Evolutionary conservation across 345 rosid species (phyloP).

Genomic region (Stellera chamaejasme): DNA sequence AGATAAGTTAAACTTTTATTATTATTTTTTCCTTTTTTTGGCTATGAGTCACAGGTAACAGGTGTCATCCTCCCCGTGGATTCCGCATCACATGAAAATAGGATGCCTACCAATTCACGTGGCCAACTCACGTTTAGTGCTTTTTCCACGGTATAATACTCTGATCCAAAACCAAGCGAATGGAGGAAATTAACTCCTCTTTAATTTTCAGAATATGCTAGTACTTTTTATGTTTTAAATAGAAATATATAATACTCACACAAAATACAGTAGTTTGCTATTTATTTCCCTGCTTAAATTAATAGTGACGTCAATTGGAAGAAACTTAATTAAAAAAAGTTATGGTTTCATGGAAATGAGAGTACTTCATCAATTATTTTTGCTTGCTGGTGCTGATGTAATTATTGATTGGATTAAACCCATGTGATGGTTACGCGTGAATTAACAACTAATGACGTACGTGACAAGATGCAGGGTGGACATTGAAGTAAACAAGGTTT

Average conservation of each 20-base stretch:
- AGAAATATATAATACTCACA: no score
- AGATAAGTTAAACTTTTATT: no score
- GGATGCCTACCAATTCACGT: slow-evolving; percentile 42
- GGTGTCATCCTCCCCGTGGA: slow-evolving; percentile 26
- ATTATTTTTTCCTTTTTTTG: neutral
- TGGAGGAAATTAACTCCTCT: no score
- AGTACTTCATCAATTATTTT: no score
- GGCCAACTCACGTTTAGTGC: slow-evolving; percentile 46
- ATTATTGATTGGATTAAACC: neutral
- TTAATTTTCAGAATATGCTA: no score
- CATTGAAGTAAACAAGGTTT: no score
- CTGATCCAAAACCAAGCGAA: no score
- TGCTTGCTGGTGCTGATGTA: neutral
- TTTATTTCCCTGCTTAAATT: no score
- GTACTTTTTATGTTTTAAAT: no score
- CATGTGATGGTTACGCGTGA: slow-evolving; percentile 1
- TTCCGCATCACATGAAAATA: slow-evolving; percentile 34
- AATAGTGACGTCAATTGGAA: no score
- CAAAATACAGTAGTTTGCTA: no score
- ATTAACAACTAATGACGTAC: slow-evolving; percentile 4
- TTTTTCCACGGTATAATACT: neutral
- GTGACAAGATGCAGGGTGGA: neutral
- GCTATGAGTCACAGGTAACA: neutral
- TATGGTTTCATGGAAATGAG: neutral
- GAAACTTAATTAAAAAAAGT: no score